Conservation (phyloP, 768 basidiomycete genomes). For the Fibroporia radiculosa region DNA sequence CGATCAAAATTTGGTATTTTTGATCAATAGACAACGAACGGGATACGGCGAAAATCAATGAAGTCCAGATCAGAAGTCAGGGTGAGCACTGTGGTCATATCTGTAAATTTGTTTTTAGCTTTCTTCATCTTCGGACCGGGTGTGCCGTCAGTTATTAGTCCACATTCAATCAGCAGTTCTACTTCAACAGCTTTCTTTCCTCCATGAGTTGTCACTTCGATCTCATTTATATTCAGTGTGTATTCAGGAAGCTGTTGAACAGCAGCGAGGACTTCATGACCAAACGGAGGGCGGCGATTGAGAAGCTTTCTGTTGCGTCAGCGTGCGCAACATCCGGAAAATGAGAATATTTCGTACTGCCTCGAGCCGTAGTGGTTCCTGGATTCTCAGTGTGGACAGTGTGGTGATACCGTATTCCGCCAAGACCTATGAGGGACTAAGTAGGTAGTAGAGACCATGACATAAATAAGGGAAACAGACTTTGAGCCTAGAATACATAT, state of each 20-base stretch:
- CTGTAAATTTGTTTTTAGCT: slow-evolving; percentile 36
- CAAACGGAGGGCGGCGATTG: slow-evolving; percentile 70
- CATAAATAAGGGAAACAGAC: slow-evolving; percentile 7
- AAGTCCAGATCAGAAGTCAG: slow-evolving; percentile 68
- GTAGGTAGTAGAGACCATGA: not conserved
- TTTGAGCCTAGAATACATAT: slow-evolving; percentile 16
- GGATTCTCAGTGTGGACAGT: slow-evolving; percentile 46
- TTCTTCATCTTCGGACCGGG: slow-evolving; percentile 23
- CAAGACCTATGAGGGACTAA: slow-evolving; percentile 47
- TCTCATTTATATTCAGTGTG: slow-evolving; percentile 41
- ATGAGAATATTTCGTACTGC: slow-evolving; percentile 30
- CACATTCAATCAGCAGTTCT: slow-evolving; percentile 51
- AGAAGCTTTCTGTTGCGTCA: slow-evolving; percentile 40
- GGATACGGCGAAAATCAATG: slow-evolving; percentile 73
- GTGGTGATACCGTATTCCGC: slow-evolving; percentile 66
- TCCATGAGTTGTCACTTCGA: slow-evolving; percentile 29
- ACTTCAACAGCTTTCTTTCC: slow-evolving; percentile 49
- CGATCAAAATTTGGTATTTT: not conserved
- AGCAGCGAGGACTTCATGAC: slow-evolving; percentile 55
- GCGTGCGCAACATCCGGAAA: not conserved
- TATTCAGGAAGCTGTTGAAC: slow-evolving; percentile 64
- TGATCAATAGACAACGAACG: slow-evolving; percentile 51
- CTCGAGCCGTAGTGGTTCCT: slow-evolving; percentile 57
- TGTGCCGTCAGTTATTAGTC: slow-evolving; percentile 29
- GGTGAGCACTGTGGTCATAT: slow-evolving; percentile 68